Evolutionary conservation across 2,329 filamentous ascomycete genomes (phyloP).

Genomic region (Colletotrichum acutatum): DNA sequence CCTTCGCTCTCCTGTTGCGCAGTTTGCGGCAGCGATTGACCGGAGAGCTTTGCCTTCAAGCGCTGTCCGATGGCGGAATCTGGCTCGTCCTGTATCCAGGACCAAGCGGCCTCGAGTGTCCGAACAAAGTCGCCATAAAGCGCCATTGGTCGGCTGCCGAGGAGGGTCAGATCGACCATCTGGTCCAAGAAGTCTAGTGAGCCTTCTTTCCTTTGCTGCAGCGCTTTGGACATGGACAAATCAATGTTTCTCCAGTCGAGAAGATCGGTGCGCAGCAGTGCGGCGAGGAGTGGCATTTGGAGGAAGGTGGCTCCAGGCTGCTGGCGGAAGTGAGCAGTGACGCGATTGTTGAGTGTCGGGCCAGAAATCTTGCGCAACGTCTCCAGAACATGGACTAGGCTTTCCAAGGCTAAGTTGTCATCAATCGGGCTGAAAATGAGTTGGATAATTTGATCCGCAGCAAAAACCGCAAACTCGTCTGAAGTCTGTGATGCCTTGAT

Average conservation of each 20-base stretch:
- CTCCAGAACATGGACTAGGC: conserved; percentile 70
- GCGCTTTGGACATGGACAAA: conserved; percentile 76
- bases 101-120: conserved; percentile 83
- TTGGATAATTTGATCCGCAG: conserved; percentile 68
- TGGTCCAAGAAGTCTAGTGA: conserved; percentile 84
- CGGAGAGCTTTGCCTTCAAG: conserved; percentile 72
- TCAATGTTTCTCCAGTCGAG: conserved; percentile 75
- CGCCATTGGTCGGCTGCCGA: conserved; percentile 81
- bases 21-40: conserved; percentile 61
- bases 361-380: conserved; percentile 70
- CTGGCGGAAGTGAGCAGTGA: conserved; percentile 66
- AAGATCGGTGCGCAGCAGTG: conserved; percentile 69
- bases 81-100: conserved; percentile 82
- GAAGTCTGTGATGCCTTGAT: conserved; percentile 72
- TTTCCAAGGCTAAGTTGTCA: conserved; percentile 68
- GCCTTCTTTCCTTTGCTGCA: conserved; percentile 75
- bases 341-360: conserved; percentile 63
- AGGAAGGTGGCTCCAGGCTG: conserved; percentile 67
- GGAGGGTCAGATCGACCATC: conserved; percentile 80
- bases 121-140: conserved; percentile 87
- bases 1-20: not conserved
- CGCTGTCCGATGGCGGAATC: conserved; percentile 72
- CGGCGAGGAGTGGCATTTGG: conserved; percentile 66
- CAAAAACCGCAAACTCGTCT: conserved; percentile 68
- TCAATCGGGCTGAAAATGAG: conserved; percentile 66